A percentile compares a stretch with the other conserved stretches of the same genome.
phyloP scores from a whole-genome alignment of 1,139 yeast species.

The Geotrichum australiense region DNA sequence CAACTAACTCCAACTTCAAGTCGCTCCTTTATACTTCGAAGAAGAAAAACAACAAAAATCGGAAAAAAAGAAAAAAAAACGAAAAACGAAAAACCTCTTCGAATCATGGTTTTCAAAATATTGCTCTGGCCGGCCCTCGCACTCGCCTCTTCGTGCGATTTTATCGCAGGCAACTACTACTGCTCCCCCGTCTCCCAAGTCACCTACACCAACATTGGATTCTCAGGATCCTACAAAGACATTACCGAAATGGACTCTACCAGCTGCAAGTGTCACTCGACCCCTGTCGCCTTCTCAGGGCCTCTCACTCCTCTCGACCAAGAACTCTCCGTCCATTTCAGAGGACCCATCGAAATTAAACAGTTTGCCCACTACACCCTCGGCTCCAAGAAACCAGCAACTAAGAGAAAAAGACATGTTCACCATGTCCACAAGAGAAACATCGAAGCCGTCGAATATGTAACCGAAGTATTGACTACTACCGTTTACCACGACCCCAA shows the following conservation, averaged over 20 bases:
- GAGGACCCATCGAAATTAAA: constrained; percentile 77
- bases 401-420: constrained; percentile 41
- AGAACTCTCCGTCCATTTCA: constrained; percentile 84
- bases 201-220: constrained; percentile 65
- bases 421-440: constrained; percentile 58
- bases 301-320: constrained; percentile 75
- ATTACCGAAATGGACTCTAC: constrained; percentile 64
- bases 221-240: constrained; percentile 65
- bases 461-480: constrained; percentile 47
- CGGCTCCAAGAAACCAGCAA: constrained; percentile 29
- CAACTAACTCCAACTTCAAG: too few relatives aligned
- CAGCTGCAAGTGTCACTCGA: constrained; percentile 54
- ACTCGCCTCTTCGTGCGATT: constrained; percentile 25
- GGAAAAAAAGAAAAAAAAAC: too few relatives aligned
- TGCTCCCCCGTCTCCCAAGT: constrained; percentile 65
- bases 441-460: constrained; percentile 30
- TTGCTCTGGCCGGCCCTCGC: too few relatives aligned
- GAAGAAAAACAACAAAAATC: too few relatives aligned
- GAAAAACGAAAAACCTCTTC: too few relatives aligned
- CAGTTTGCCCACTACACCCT: constrained; percentile 66
- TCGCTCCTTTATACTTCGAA: too few relatives aligned
- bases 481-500: constrained; percentile 43
- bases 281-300: constrained; percentile 56
- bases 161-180: constrained; percentile 64
- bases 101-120: too few relatives aligned